phyloP scores from a whole-genome alignment of 495 filamentous ascomycete species.

The Articulospora tetracladia region DNA sequence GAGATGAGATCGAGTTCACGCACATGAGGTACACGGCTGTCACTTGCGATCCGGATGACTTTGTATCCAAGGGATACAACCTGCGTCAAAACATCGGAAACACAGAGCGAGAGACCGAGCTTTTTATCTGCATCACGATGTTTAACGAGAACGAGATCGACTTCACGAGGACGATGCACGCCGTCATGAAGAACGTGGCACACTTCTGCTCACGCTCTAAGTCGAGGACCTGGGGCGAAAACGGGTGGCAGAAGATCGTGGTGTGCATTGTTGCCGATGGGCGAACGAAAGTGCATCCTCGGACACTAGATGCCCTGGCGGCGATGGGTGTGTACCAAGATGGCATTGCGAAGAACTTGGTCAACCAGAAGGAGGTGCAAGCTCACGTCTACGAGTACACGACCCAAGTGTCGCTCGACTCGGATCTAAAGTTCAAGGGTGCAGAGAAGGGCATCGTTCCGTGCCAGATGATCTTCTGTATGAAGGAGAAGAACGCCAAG shows the following conservation, averaged over 20 bases:
- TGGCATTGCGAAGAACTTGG: constrained; percentile 96
- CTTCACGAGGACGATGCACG: constrained; percentile 98
- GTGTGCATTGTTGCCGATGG: constrained; percentile 96
- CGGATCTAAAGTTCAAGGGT: constrained; percentile 96
- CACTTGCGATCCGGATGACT: constrained; percentile 97
- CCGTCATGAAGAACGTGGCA: constrained; percentile 95
- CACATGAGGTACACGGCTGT: constrained; percentile 99
- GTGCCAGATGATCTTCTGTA: constrained; percentile 96
- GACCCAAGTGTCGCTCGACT: constrained; percentile 92
- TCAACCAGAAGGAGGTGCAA: constrained; percentile 80
- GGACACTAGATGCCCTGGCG: constrained; percentile 92
- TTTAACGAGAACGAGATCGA: constrained; percentile 97
- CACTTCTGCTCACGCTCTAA: constrained; percentile 93
- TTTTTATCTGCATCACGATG: constrained; percentile 99
- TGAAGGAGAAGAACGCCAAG: constrained; percentile 97
- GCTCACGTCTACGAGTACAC: constrained; percentile 99
- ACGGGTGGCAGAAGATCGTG: constrained; percentile 99
- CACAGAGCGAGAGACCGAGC: constrained; percentile 88
- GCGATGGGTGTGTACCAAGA: constrained; percentile 99
- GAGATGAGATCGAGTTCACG: constrained; percentile 94
- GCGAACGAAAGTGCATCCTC: constrained; percentile 86
- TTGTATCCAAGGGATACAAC: constrained; percentile 82
- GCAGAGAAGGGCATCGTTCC: constrained; percentile 99
- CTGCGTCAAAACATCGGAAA: constrained; percentile 89
- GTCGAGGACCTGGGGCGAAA: constrained; percentile 92